Percentiles rank a stretch among this genome's conserved stretches.
phyloP scores from a whole-genome alignment of 495 filamentous ascomycete species.

The Penicillium antarcticum region DNA sequence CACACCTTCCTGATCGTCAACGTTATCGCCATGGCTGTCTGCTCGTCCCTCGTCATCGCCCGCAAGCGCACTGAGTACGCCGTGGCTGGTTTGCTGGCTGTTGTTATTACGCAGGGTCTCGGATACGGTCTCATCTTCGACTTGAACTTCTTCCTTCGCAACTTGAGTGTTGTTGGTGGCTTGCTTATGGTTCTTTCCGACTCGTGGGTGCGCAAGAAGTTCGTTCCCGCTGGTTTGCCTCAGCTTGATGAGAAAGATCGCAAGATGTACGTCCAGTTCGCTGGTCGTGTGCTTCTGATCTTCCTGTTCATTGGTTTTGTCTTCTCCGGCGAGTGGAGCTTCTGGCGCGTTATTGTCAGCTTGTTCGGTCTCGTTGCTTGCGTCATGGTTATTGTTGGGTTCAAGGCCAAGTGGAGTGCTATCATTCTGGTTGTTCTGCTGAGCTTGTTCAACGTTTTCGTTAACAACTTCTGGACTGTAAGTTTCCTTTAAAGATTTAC shows the following conservation, averaged over 20 bases:
- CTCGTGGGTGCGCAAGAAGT: constrained; percentile 95
- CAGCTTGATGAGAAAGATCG: constrained; percentile 96
- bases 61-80: constrained; percentile 91
- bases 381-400: constrained; percentile 98
- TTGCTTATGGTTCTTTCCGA: constrained; percentile 97
- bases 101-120: constrained; percentile 93
- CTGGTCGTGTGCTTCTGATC: constrained; percentile 92
- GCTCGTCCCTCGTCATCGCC: constrained; percentile 80
- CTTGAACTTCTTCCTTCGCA: constrained; percentile 99
- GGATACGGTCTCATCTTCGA: constrained; percentile 99
- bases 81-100: constrained; percentile 81
- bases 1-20: constrained; percentile 92
- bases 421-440: constrained; percentile 90
- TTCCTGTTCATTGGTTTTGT: constrained; percentile 97
- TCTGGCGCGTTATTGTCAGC: constrained; percentile 80
- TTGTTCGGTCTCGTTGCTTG: constrained; percentile 84
- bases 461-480: constrained; percentile 99
- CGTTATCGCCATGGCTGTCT: constrained; percentile 82
- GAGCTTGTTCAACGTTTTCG: constrained; percentile 92
- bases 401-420: constrained; percentile 99
- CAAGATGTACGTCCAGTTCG: constrained; percentile 99
- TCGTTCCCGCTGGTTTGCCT: constrained; percentile 91
- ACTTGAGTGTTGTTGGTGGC: constrained; percentile 93
- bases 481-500: constrained; percentile 33
- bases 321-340: constrained; percentile 87